Conservation (phyloP, 2,329 filamentous ascomycete genomes). For the Ophiostoma angusticollis region DNA sequence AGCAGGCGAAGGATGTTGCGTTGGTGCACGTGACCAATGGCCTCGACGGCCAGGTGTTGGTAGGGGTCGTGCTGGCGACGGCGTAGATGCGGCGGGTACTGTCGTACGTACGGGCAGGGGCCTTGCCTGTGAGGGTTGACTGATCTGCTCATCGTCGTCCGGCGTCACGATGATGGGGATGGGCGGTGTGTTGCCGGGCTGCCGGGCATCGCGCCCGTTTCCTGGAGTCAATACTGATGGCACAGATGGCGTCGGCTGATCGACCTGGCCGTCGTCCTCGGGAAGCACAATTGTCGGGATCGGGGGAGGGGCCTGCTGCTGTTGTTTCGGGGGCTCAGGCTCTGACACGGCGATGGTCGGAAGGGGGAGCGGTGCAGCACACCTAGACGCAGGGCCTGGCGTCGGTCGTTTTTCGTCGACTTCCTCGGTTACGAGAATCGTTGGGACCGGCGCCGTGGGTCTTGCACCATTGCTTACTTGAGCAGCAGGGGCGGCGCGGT, state of each 20-base stretch:
- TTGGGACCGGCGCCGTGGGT: slow-evolving; percentile 17
- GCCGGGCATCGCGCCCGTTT: background rate
- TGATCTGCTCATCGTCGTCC: slow-evolving; percentile 15
- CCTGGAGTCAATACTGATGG: background rate
- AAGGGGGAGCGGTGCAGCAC: slow-evolving; percentile 16
- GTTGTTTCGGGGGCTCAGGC: slow-evolving; percentile 18
- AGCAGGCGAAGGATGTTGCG: slow-evolving; percentile 11
- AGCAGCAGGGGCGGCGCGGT: slow-evolving; percentile 27
- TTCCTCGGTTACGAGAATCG: slow-evolving; percentile 7
- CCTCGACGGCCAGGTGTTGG: slow-evolving; percentile 32
- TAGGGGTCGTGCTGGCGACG: slow-evolving; percentile 29
- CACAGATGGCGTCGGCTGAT: slow-evolving; percentile 2
- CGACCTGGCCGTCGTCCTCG: slow-evolving; percentile 13
- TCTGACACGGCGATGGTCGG: slow-evolving; percentile 25
- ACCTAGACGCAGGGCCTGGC: too few relatives aligned
- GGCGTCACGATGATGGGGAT: slow-evolving; percentile 30
- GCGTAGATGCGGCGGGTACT: slow-evolving; percentile 7
- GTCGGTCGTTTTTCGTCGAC: too few relatives aligned
- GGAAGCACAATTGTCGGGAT: slow-evolving; percentile 27
- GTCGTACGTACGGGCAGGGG: too few relatives aligned
- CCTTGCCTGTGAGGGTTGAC: background rate
- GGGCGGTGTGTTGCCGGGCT: slow-evolving; percentile 16
- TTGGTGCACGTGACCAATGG: slow-evolving; percentile 47
- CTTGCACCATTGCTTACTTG: slow-evolving; percentile 25
- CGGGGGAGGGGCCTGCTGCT: slow-evolving; percentile 17